Evolutionary conservation across 2,329 filamentous ascomycete species (phyloP).

Genomic region (Claviceps sp.): DNA sequence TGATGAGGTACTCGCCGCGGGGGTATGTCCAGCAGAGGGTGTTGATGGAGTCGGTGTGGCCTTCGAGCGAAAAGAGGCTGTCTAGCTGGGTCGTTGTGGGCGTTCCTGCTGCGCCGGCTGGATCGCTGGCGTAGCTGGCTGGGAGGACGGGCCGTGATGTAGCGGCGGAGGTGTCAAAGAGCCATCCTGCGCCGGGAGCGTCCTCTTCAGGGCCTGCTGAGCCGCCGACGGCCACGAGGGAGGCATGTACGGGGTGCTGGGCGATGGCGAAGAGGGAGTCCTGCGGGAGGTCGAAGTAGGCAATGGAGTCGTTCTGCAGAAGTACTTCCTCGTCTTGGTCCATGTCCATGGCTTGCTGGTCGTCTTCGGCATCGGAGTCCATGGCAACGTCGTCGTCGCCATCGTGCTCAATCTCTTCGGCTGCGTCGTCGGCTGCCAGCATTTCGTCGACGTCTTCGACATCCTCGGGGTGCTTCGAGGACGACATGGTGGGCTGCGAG

Average conservation of each 20-base stretch:
- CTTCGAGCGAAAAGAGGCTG: constrained; percentile 63
- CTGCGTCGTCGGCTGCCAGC: constrained; percentile 7
- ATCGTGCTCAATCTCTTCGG: constrained; percentile 35
- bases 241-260: constrained; percentile 68
- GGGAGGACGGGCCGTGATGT: constrained; percentile 57
- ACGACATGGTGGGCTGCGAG: constrained; percentile 15
- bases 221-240: constrained; percentile 78
- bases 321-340: constrained; percentile 61
- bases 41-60: constrained; percentile 85
- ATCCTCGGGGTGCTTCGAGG: constrained; percentile 13
- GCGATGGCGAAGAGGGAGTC: constrained; percentile 93
- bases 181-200: constrained; percentile 65
- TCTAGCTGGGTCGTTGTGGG: constrained; percentile 45
- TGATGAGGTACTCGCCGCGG: constrained; percentile 70
- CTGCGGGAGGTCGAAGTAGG: constrained; percentile 81
- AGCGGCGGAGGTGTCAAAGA: constrained; percentile 63
- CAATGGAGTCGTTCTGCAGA: constrained; percentile 82
- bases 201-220: constrained; percentile 45
- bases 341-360: constrained; percentile 34
- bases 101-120: constrained; percentile 33
- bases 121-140: constrained; percentile 56
- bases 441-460: constrained; percentile 13
- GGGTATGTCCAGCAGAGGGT: constrained; percentile 74
- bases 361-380: constrained; percentile 50
- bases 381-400: constrained; percentile 64